These are phyloP conservation scores for Clathrospora elynae DNA, from an alignment of 2,329 filamentous ascomycete genomes.

Conservation along the genomic window DNA sequence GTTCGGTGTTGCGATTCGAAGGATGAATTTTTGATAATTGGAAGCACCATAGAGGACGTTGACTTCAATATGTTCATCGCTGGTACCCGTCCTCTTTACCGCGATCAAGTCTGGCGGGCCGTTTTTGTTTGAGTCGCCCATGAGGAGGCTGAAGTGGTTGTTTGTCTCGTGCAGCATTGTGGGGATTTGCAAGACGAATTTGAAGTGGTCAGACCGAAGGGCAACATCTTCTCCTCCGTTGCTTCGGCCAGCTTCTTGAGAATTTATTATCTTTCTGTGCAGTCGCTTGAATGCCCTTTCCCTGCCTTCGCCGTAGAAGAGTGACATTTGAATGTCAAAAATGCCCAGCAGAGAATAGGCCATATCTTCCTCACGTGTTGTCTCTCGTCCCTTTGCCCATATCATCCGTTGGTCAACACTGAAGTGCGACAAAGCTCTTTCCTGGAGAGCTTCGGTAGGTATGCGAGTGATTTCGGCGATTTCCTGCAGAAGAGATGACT, in stretches of 20 bases:
- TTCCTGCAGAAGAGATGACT: constrained; percentile 2
- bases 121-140: too few relatives aligned
- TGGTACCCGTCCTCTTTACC: too few relatives aligned
- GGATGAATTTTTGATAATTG: constrained; percentile 4
- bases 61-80: background rate
- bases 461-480: constrained; percentile 14
- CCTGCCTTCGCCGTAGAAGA: constrained; percentile 35
- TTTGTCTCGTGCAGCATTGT: too few relatives aligned
- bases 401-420: constrained; percentile 18
- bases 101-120: too few relatives aligned
- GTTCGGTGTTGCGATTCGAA: constrained; percentile 8
- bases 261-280: too few relatives aligned
- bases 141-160: too few relatives aligned
- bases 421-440: constrained; percentile 10
- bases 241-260: too few relatives aligned
- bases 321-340: constrained; percentile 16
- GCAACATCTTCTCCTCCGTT: too few relatives aligned
- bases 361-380: constrained; percentile 23
- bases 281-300: constrained; percentile 21
- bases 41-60: constrained; percentile 3
- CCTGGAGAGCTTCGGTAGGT: constrained; percentile 6
- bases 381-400: constrained; percentile 21
- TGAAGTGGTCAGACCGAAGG: too few relatives aligned
- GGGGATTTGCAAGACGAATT: too few relatives aligned
- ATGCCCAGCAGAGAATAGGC: constrained; percentile 22